Evolutionary conservation across 2,329 filamentous ascomycete species (phyloP).

Genomic region (Hypoxylon sp.): DNA sequence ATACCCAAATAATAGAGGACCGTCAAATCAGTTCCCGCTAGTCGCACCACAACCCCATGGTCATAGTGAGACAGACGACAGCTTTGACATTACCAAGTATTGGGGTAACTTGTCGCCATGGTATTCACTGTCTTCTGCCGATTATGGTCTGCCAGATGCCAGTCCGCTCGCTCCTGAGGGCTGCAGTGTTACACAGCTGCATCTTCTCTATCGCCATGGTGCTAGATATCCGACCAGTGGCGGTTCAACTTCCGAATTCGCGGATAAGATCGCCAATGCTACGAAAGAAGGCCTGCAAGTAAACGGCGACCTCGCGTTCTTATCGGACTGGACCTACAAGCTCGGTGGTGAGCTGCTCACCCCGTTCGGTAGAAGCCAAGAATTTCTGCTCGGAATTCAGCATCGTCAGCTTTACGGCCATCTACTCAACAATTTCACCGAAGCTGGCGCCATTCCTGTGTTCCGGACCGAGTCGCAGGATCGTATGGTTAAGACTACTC

Average conservation of each 20-base stretch:
- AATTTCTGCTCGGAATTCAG: slow-evolving; percentile 52
- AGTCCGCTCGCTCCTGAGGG: slow-evolving; percentile 44
- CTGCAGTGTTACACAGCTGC: slow-evolving; percentile 46
- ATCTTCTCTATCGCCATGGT: slow-evolving; percentile 47
- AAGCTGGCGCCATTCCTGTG: slow-evolving; percentile 50
- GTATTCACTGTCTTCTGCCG: slow-evolving; percentile 47
- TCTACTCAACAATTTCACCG: slow-evolving; percentile 54
- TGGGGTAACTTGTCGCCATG: slow-evolving; percentile 49
- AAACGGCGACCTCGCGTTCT: slow-evolving; percentile 43
- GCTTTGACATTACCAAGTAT: slow-evolving; percentile 45
- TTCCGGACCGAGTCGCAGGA: slow-evolving; percentile 48
- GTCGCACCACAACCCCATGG: slow-evolving; percentile 41
- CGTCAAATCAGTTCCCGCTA: slow-evolving; percentile 46
- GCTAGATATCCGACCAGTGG: slow-evolving; percentile 47
- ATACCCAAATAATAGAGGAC: slow-evolving; percentile 43
- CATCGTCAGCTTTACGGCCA: slow-evolving; percentile 54
- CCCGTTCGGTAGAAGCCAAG: slow-evolving; percentile 52
- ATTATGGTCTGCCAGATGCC: slow-evolving; percentile 45
- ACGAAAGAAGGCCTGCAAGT: slow-evolving; percentile 47
- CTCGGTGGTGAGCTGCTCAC: slow-evolving; percentile 49
- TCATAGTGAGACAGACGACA: slow-evolving; percentile 30
- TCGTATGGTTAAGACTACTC: slow-evolving; percentile 47
- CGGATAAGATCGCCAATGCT: slow-evolving; percentile 47
- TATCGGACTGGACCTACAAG: slow-evolving; percentile 48
- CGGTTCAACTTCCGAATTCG: slow-evolving; percentile 44